These are phyloP conservation scores for Karstenula rhodostoma DNA, from an alignment of 2,329 filamentous ascomycete genomes.

Conservation along the genomic window DNA sequence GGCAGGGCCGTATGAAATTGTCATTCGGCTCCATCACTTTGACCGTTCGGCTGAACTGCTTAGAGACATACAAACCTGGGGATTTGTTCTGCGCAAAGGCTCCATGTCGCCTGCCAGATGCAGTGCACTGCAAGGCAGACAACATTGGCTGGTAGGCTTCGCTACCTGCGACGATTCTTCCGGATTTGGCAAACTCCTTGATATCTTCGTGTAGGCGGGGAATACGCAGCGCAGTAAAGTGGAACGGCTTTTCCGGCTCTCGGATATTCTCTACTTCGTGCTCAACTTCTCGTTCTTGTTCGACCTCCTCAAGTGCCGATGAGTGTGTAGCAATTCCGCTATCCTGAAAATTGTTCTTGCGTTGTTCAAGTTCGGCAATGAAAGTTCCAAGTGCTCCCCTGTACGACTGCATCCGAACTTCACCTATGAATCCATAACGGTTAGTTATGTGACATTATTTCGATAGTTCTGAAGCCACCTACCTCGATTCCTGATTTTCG, in stretches of 20 bases:
- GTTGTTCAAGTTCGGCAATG: slow-evolving; percentile 47
- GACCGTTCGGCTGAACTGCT: slow-evolving; percentile 61
- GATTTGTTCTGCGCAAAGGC: slow-evolving; percentile 25
- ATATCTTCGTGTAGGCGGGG: slow-evolving; percentile 59
- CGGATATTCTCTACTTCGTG: slow-evolving; percentile 66
- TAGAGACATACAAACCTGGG: slow-evolving; percentile 51
- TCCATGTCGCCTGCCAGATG: slow-evolving; percentile 47
- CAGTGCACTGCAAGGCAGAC: slow-evolving; percentile 51
- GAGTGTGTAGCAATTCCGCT: slow-evolving; percentile 55
- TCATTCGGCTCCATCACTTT: slow-evolving; percentile 49
- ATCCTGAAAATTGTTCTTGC: slow-evolving; percentile 52
- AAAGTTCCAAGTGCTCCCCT: slow-evolving; percentile 25
- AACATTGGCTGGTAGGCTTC: slow-evolving; percentile 55
- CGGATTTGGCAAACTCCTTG: slow-evolving; percentile 55
- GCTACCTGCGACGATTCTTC: slow-evolving; percentile 50
- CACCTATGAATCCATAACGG: not conserved
- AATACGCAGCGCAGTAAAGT: slow-evolving; percentile 54
- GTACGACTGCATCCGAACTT: slow-evolving; percentile 24
- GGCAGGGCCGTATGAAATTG: slow-evolving; percentile 59
- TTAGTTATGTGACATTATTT: not conserved
- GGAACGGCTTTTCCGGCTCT: slow-evolving; percentile 59
- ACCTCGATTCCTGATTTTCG: slow-evolving; percentile 23
- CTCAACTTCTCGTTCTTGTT: slow-evolving; percentile 66
- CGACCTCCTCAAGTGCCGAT: slow-evolving; percentile 66
- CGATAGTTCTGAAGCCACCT: not conserved